Evolutionary conservation across 805 yeast genomes (phyloP), one percentile per base, ranked within the genome.

Genomic region (Monosporozyma aquatica): DNA sequence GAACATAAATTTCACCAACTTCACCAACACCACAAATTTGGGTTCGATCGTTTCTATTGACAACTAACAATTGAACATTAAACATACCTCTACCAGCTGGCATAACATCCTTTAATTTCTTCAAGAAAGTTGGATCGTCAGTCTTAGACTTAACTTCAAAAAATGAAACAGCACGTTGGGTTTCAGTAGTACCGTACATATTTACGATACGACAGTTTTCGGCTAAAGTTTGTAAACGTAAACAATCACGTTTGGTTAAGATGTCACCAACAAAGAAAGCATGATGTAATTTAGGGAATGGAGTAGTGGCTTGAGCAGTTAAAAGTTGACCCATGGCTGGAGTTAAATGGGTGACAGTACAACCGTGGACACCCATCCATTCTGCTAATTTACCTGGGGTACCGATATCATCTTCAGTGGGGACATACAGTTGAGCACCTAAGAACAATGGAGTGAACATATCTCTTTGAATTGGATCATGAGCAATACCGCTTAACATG

Each of bases 121-220:
- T 81, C 59, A 92, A 71, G 63, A 84, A 89, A 20, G 74, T 66
- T 20, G 90, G 73, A 61, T 89, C 87, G 35, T 71, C 59, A 18
- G 72, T 59, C 50, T 86, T 72, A 23, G 94, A 77, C 34, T 85
- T 78, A 47, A 94, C 90, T 61, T 87, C 94, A 66, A 77, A 94
- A 66, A 76, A 92, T 0, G 97, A 89, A 21, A 92, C 99, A 2
- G 99, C 92, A 60, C 99, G 78, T 70, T 94, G 99, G 13, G 99
- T 92, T 65, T 92, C 99, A 9, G 99, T 92, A 30, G 99, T 92
- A 57, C 99, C 99, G 63, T 92, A 92, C 99, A 92, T 92, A 67
- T 92, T 92, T 52, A 92, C 94, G 58, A 92, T 90, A 59, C 65
- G 70, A 42, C 86, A 94, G 56, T 92, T 90, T 60, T 80, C 80